phyloP scores from a whole-genome alignment of 2,329 filamentous ascomycete genomes.

The Keithomyces neogunnii region DNA sequence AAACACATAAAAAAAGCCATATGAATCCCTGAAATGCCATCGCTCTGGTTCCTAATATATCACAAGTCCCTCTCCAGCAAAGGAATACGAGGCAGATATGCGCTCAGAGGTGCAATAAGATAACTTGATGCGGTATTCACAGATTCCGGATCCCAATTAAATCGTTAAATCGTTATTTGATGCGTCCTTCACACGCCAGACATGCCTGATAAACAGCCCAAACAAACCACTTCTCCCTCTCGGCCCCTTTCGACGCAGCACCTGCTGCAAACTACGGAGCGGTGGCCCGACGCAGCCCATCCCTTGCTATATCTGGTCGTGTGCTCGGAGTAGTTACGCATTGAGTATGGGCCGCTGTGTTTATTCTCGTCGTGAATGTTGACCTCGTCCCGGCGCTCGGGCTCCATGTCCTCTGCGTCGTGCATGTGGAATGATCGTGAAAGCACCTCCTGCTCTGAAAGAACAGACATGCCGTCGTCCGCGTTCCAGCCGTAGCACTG shows the following conservation, averaged over 20 bases:
- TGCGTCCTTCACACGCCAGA: constrained; percentile 23
- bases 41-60: neutral
- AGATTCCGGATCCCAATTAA: neutral
- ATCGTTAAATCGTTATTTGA: neutral
- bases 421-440: constrained; percentile 42
- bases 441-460: constrained; percentile 26
- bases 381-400: neutral
- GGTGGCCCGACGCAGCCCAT: constrained; percentile 37
- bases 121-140: neutral
- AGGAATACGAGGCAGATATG: neutral
- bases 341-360: neutral
- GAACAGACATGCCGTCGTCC: constrained; percentile 10
- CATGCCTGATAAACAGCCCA: constrained; percentile 48
- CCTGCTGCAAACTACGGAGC: constrained; percentile 52
- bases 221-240: constrained; percentile 58
- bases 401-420: constrained; percentile 30
- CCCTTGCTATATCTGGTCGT: constrained; percentile 12
- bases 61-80: neutral
- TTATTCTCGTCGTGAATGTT: neutral
- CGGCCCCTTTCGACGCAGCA: constrained; percentile 59
- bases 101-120: neutral
- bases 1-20: neutral
- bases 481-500: constrained; percentile 45
- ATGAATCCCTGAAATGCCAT: neutral
- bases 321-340: constrained; percentile 2